phyloP scores from a whole-genome alignment of 2,329 filamentous ascomycete species.

The Xylaria sp. region DNA sequence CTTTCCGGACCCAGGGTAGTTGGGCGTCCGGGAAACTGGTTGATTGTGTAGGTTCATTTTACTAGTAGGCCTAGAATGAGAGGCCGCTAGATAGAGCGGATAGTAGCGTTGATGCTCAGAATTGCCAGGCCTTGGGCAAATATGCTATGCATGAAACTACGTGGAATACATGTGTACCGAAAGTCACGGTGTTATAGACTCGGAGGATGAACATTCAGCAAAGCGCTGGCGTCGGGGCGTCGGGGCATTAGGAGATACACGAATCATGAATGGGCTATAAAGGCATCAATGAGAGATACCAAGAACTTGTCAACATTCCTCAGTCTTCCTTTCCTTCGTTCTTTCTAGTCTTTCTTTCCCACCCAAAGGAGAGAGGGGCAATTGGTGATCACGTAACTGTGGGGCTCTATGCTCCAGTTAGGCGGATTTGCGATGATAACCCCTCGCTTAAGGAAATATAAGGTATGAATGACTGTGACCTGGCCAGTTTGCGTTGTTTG shows the following conservation, averaged over 20 bases:
- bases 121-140: background rate
- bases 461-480: background rate
- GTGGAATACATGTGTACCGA: background rate
- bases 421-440: background rate
- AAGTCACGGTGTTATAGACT: background rate
- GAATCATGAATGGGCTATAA: background rate
- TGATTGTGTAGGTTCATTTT: slow-evolving; percentile 6
- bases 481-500: background rate
- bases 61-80: background rate
- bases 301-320: background rate
- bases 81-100: background rate
- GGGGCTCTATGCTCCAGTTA: background rate
- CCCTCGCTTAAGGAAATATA: background rate
- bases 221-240: slow-evolving; percentile 26
- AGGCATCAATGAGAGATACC: background rate
- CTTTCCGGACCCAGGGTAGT: slow-evolving; percentile 20
- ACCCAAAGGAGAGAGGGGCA: background rate
- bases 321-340: background rate
- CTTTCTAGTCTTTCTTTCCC: background rate
- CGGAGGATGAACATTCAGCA: background rate
- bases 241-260: slow-evolving; percentile 13
- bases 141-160: background rate
- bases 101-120: background rate
- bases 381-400: background rate
- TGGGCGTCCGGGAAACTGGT: slow-evolving; percentile 6